Conservation (phyloP, 176 grass and related monocot genomes). For the Elymus sibiricus region DNA sequence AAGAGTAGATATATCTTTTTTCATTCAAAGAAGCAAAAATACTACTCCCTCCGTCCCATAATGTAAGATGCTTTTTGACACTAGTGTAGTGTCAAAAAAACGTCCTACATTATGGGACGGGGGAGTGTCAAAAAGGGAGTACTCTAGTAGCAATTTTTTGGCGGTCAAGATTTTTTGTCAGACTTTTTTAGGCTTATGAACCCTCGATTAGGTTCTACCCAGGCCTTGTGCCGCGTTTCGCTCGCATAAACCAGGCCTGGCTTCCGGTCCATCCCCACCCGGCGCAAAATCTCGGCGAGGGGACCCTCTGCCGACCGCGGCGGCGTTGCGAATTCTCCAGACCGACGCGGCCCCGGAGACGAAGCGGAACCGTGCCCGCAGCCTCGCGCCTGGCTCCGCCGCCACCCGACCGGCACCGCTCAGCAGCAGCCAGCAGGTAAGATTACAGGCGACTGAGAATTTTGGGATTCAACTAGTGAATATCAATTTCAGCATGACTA, state of each 20-base stretch:
- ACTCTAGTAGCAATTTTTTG: no score
- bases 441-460: not conserved
- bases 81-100: no score
- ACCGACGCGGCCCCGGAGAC: not conserved
- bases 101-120: no score
- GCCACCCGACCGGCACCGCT: not conserved
- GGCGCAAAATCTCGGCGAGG: not conserved
- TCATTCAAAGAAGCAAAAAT: no score
- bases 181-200: no score
- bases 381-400: not conserved
- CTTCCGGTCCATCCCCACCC: not conserved
- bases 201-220: no score
- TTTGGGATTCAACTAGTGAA: not conserved
- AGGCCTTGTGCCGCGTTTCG: no score
- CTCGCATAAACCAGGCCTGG: not conserved
- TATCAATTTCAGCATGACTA: not conserved
- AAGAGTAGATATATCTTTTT: no score
- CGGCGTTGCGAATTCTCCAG: not conserved
- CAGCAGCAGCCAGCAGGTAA: not conserved
- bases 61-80: no score
- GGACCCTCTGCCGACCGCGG: not conserved
- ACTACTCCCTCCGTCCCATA: no score
- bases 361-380: not conserved
- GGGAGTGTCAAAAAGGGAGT: no score
- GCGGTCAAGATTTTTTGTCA: no score